These are phyloP conservation scores for Xylaria longipes DNA, from an alignment of 495 filamentous ascomycete species.

Conservation along the genomic window DNA sequence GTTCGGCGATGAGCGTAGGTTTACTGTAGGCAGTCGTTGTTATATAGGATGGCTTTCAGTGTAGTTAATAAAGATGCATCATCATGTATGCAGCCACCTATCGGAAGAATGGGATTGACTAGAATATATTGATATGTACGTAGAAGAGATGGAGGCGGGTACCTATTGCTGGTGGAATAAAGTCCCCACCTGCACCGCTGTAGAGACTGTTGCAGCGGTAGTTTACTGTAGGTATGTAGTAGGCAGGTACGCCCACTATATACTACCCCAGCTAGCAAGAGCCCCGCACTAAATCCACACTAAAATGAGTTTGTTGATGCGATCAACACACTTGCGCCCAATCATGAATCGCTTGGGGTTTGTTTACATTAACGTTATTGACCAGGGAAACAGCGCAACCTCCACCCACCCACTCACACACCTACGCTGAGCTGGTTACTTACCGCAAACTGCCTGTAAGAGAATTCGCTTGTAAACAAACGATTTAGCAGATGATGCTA, in stretches of 20 bases:
- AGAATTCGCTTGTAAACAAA: not conserved
- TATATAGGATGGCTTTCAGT: not conserved
- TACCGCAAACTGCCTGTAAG: not conserved
- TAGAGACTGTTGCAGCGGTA: not conserved
- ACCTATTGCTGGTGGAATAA: not conserved
- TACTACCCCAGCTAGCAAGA: not conserved
- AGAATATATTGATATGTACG: too few species aligned
- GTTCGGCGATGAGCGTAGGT: not conserved
- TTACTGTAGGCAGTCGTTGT: not conserved
- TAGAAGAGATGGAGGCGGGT: too few species aligned
- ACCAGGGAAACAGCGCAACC: not conserved
- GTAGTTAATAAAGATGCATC: not conserved
- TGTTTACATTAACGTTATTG: slow-evolving; percentile 25
- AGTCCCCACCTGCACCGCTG: not conserved
- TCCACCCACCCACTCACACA: not conserved
- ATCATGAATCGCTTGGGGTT: not conserved
- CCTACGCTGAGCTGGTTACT: not conserved
- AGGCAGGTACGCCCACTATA: not conserved
- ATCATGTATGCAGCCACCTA: not conserved
- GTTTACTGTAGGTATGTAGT: too few species aligned
- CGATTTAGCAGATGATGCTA: not conserved
- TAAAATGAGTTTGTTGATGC: slow-evolving; percentile 13
- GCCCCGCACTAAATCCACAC: not conserved
- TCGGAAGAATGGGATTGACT: not conserved
- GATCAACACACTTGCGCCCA: not conserved